phyloP scores from a whole-genome alignment of 176 grass and related monocot species.

The Coix lacrymajobi region DNA sequence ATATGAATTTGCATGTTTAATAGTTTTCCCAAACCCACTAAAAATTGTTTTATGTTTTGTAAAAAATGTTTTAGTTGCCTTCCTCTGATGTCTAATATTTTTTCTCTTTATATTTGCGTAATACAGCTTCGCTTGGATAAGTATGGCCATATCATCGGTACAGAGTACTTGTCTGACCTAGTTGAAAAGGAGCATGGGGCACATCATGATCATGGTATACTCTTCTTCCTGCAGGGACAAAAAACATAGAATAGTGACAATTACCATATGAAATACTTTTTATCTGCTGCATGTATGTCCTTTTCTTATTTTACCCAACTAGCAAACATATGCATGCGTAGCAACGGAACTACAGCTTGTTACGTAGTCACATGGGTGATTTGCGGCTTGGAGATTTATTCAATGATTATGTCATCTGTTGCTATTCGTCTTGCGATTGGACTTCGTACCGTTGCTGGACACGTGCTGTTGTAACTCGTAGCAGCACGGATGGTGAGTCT shows the following conservation, averaged over 20 bases:
- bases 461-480: background rate
- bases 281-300: background rate
- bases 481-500: background rate
- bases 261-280: background rate
- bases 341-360: background rate
- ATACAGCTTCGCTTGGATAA: slow-evolving; percentile 80
- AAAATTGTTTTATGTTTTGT: background rate
- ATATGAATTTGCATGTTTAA: background rate
- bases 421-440: background rate
- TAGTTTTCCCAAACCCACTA: background rate
- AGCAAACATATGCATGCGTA: background rate
- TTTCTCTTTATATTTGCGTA: slow-evolving; percentile 9
- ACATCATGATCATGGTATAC: slow-evolving; percentile 83
- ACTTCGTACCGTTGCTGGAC: background rate
- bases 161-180: slow-evolving; percentile 88
- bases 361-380: background rate
- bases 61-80: background rate
- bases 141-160: slow-evolving; percentile 73
- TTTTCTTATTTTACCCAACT: slow-evolving; percentile 13
- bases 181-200: slow-evolving; percentile 84
- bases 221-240: background rate
- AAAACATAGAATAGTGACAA: background rate
- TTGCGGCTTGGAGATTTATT: background rate
- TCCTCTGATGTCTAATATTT: slow-evolving; percentile 20
- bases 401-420: background rate